Percentiles rank a stretch among this genome's conserved stretches.
phyloP scores from a whole-genome alignment of 2,329 filamentous ascomycete species.

The Monilinia aucupariae region DNA sequence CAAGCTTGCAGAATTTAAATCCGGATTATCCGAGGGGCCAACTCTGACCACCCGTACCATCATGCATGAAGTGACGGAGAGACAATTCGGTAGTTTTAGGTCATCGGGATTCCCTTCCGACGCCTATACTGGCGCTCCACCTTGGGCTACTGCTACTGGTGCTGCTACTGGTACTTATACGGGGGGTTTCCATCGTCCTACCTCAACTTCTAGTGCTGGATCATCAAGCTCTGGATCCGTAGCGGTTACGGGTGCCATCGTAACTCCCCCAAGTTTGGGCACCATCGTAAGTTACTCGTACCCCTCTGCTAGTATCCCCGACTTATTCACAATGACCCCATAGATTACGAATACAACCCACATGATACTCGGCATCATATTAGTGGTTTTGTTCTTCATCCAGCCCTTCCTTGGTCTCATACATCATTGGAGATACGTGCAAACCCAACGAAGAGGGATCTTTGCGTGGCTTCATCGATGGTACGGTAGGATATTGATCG shows the following conservation, averaged over 20 bases:
- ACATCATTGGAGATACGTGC: slow-evolving; percentile 52
- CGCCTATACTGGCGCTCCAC: background rate
- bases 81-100: slow-evolving; percentile 12
- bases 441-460: slow-evolving; percentile 43
- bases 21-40: slow-evolving; percentile 20
- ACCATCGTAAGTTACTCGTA: slow-evolving; percentile 38
- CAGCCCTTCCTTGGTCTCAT: slow-evolving; percentile 54
- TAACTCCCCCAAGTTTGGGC: background rate
- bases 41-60: background rate
- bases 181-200: background rate
- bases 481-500: slow-evolving; percentile 54
- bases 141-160: slow-evolving; percentile 12
- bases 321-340: slow-evolving; percentile 21
- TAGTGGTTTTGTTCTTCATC: slow-evolving; percentile 49
- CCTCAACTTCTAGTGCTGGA: background rate
- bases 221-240: background rate
- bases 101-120: background rate
- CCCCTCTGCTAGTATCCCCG: background rate
- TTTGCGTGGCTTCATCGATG: slow-evolving; percentile 56
- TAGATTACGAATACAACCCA: slow-evolving; percentile 51
- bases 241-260: background rate
- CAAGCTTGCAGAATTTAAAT: slow-evolving; percentile 40
- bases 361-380: slow-evolving; percentile 50
- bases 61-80: background rate
- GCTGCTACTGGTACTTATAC: background rate